Evolutionary conservation across 2,329 filamentous ascomycete genomes (phyloP).

Genomic region (Pseudogymnoascus pannorum): DNA sequence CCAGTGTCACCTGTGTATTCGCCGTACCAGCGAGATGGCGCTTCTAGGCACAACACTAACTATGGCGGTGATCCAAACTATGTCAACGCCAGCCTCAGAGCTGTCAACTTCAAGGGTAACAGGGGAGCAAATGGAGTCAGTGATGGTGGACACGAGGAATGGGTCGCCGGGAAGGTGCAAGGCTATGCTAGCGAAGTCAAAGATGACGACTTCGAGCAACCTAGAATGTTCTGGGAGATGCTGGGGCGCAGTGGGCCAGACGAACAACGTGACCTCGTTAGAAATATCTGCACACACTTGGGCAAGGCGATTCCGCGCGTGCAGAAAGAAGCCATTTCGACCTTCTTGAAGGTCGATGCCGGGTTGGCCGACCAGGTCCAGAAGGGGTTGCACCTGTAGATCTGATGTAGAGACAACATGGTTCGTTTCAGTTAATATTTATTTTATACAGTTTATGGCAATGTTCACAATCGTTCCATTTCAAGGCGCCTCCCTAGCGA

Average conservation of each 20-base stretch:
- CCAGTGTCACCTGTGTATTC: conserved; percentile 36
- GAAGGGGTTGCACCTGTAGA: background rate
- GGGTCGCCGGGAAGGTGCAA: conserved; percentile 21
- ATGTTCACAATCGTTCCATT: background rate
- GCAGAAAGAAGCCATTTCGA: background rate
- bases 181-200: conserved; percentile 21
- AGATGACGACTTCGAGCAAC: conserved; percentile 35
- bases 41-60: conserved; percentile 31
- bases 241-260: conserved; percentile 12
- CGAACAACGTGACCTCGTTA: background rate
- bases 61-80: conserved; percentile 39
- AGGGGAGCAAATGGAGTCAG: background rate
- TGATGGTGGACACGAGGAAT: conserved; percentile 23
- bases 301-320: background rate
- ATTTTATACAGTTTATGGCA: background rate
- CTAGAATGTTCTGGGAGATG: conserved; percentile 31
- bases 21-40: conserved; percentile 35
- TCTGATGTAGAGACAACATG: no score
- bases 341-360: background rate
- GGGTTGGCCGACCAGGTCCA: background rate
- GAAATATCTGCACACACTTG: background rate
- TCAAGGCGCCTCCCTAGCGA: background rate
- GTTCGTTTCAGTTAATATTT: no score
- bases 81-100: conserved; percentile 27
- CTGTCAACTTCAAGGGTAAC: conserved; percentile 17